Evolutionary conservation across 1,284 basidiomycete genomes (phyloP), one percentile per base, ranked within the genome.

Genomic region (Rhodotorula glutinis): DNA sequence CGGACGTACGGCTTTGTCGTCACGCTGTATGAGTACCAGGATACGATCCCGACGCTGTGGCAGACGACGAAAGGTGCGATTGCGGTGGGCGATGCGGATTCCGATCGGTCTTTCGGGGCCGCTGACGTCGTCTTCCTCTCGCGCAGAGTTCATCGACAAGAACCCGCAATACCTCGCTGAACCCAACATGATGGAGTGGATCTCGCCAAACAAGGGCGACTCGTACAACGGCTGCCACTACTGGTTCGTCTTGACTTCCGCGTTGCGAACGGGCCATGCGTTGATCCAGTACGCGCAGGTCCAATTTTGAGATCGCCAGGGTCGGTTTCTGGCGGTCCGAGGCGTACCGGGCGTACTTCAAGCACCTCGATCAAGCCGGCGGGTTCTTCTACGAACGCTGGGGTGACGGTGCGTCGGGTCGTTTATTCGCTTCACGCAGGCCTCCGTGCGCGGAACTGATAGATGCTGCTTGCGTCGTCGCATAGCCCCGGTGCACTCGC

Each of bases 31-130:
- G 91, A 93, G 75, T 91, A 87, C 82, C 82, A 85, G 56, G 84
- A 85, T 53, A 93, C 92, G 17, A 88, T 94, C 70, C 83, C 85
- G 10, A 88, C 88, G 0, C 80, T 94, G 1, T 94, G 90, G 90
- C 29, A 66, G 17, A 60, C 53, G 7, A 72, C 73, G 1, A 73
- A 65, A 60, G 66, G 69, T 70, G 41, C 41, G 60, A 1, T n/a
- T n/a, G n/a, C n/a, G n/a, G n/a, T n/a, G n/a, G n/a, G n/a, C n/a
- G n/a, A n/a, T n/a, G n/a, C n/a, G n/a, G n/a, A n/a, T n/a, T n/a
- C n/a, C n/a, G n/a, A n/a, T n/a, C n/a, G n/a, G n/a, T n/a, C n/a
- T n/a, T n/a, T n/a, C n/a, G n/a, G n/a, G n/a, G n/a, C n/a, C n/a
- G n/a, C n/a, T n/a, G n/a, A n/a, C n/a, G n/a, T n/a, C n/a, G n/a